Evolutionary conservation across 768 basidiomycete genomes (phyloP).

Genomic region (Trametes villosa): DNA sequence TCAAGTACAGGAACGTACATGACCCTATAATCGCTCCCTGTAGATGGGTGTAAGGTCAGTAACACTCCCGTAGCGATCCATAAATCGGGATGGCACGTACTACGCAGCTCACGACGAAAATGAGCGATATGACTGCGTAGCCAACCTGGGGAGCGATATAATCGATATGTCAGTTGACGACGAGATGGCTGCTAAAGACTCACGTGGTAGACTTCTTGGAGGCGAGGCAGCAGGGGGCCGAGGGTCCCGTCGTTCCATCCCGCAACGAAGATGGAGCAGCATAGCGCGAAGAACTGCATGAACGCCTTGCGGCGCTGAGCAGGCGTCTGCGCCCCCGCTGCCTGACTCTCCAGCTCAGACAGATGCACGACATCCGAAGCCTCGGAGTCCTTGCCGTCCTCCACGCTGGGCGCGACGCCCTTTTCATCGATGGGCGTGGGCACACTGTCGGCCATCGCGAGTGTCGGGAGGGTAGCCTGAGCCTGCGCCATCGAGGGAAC

Average conservation of each 20-base stretch:
- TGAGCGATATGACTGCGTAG: constrained; percentile 57
- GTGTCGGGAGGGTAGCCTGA: not conserved
- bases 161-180: not conserved
- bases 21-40: constrained; percentile 53
- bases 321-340: constrained; percentile 2
- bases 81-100: constrained; percentile 31
- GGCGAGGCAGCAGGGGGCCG: constrained; percentile 72
- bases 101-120: constrained; percentile 54
- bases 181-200: not conserved
- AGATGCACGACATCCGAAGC: not conserved
- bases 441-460: not conserved
- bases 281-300: constrained; percentile 57
- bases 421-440: not conserved
- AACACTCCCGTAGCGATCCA: not conserved
- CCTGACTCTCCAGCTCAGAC: not conserved
- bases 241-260: constrained; percentile 79
- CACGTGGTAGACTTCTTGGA: constrained; percentile 59
- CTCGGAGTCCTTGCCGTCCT: not conserved
- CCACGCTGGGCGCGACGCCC: not conserved
- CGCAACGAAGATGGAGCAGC: constrained; percentile 56
- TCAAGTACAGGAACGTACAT: constrained; percentile 47
- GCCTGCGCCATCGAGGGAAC: not conserved
- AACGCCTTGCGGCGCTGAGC: constrained; percentile 7
- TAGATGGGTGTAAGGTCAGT: not conserved
- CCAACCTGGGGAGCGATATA: constrained; percentile 38